Conservation (phyloP, 2,329 filamentous ascomycete genomes). For the Exserohilum rostratum region DNA sequence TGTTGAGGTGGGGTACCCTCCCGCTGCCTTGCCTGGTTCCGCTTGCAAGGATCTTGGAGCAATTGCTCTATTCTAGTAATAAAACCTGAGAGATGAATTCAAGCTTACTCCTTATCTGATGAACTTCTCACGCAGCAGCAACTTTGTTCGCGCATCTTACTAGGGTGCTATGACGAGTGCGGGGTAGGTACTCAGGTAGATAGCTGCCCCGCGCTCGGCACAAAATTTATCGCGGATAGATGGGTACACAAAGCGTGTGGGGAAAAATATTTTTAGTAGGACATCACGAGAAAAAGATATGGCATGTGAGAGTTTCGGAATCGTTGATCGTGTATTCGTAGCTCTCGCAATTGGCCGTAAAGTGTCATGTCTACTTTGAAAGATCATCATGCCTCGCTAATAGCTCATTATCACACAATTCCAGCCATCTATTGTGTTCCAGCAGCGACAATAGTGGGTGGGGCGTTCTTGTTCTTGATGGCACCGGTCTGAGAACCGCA, state of each 20-base stretch:
- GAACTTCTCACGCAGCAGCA: too few relatives aligned
- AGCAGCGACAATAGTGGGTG: constrained; percentile 60
- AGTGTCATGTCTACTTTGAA: neutral
- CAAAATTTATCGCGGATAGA: constrained; percentile 5
- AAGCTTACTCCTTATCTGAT: too few relatives aligned
- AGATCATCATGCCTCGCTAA: neutral
- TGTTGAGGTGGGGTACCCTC: too few relatives aligned
- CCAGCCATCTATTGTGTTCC: constrained; percentile 51
- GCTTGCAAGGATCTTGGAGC: too few relatives aligned
- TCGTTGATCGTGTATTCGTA: too few relatives aligned
- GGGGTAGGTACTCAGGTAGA: constrained; percentile 4
- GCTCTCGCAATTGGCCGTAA: too few relatives aligned
- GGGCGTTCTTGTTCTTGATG: constrained; percentile 58
- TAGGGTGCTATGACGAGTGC: constrained; percentile 11
- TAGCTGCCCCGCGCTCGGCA: constrained; percentile 10
- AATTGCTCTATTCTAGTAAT: too few relatives aligned
- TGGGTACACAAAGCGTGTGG: neutral
- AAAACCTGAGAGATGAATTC: too few relatives aligned
- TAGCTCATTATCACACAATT: neutral
- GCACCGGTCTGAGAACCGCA: constrained; percentile 61
- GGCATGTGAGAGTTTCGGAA: too few relatives aligned
- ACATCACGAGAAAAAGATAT: too few relatives aligned
- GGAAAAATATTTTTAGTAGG: too few relatives aligned
- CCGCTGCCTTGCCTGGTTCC: too few relatives aligned
- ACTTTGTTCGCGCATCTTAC: neutral